Base-by-base conservation (phyloP, 345 rosid genomes). In the Moringa oleifera region DNA sequence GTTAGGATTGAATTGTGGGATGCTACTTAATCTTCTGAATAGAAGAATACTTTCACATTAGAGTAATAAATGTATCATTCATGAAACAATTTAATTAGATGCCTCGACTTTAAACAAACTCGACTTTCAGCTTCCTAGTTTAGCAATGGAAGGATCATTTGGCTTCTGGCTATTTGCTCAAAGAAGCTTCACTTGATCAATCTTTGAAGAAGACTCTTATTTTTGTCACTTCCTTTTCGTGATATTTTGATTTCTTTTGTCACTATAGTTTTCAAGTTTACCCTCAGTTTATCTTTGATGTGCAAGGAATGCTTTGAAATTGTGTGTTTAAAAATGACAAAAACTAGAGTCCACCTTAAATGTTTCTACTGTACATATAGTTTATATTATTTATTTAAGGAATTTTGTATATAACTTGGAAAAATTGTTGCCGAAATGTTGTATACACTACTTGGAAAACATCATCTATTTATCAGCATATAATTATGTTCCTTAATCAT, bases 171-270 rank as follows among this genome's bases (percentile, higher is more conserved):
- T 88, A 83, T 81, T 65, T 86, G 46, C 79, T 90, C 51, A 88
- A 90, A 78, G 97, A 86, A 74, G 96, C 88, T 25, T 85, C 77
- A 62, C 70, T 90, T 73, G 96, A 93, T 76, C 75, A 85, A 61
- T 97, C 68, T 86, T 83, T 53, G 98, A 93, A 83, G 96, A 88
- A 74, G 89, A 91, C 75, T 81, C 85, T 70, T 93, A 97, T 73
- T 73, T 54, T 62, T 84, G 97, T 77, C 95, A 83, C 74, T 80
- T 93, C 52, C 2, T 58, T 6, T 23, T 65, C 53, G 5, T 41
- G 47, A 9, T 41, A 7, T 28, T 25, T 41, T 20, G 47, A 17
- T 58, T 33, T 67, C 18, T 22, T 56, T 23, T 17, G 41, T 53
- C 28, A 24, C 15, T 61, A 20, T 17, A 17, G 55, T 8, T 36